Percentiles rank a stretch among this genome's conserved stretches.
phyloP scores from a whole-genome alignment of 257 asterid species.

The Misopates orontium region DNA sequence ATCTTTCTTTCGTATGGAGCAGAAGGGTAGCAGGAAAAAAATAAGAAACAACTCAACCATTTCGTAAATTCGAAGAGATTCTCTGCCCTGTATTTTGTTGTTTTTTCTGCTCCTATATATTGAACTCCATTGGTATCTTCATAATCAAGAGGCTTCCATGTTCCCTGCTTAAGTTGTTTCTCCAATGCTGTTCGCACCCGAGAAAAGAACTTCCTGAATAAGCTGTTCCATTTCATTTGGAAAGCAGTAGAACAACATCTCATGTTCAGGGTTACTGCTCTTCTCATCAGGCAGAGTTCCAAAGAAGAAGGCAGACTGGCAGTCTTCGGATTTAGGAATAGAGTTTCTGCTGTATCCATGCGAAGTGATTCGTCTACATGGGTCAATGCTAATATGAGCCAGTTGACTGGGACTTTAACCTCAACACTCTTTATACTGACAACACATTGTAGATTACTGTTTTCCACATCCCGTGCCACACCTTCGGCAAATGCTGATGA shows the following conservation, averaged over 20 bases:
- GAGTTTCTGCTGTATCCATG: constrained; percentile 92
- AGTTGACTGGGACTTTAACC: constrained; percentile 70
- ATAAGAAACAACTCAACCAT: constrained; percentile 87
- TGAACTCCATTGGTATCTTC: constrained; percentile 40
- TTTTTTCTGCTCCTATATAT: constrained; percentile 35
- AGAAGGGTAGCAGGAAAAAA: constrained; percentile 93
- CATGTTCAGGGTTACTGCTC: constrained; percentile 92
- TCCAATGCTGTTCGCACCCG: constrained; percentile 92
- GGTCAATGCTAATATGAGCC: constrained; percentile 80
- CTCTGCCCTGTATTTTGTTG: constrained; percentile 54
- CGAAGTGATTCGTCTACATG: constrained; percentile 90
- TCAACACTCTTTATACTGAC: constrained; percentile 62
- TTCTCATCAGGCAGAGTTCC: constrained; percentile 83
- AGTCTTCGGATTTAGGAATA: constrained; percentile 85
- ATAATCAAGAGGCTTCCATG: constrained; percentile 60
- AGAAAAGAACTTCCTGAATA: constrained; percentile 85
- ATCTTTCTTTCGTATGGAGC: constrained; percentile 97
- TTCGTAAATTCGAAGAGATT: constrained; percentile 66
- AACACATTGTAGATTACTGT: constrained; percentile 41
- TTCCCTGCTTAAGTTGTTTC: constrained; percentile 71
- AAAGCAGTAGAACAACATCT: constrained; percentile 91
- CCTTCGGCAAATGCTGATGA: constrained; percentile 41
- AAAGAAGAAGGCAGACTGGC: constrained; percentile 84
- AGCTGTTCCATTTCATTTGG: constrained; percentile 97
- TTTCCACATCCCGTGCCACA: constrained; percentile 39